These are phyloP conservation scores for Euclidium syriacum DNA, from an alignment of 345 rosid genomes.

Conservation along the genomic window DNA sequence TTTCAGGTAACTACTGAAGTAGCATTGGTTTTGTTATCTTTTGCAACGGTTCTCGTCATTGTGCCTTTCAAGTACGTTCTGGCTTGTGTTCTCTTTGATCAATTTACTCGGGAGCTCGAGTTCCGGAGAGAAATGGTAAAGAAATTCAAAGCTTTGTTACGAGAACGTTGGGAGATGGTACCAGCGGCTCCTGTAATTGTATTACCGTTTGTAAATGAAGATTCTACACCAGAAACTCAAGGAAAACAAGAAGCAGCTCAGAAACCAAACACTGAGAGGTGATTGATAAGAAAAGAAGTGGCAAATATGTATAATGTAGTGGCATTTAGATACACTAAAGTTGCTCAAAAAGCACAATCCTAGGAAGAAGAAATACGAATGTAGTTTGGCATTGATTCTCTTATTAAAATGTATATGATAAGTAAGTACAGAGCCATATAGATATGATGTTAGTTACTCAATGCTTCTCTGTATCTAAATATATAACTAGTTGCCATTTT, in stretches of 20 bases:
- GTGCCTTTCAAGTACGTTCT: slow-evolving; percentile 83
- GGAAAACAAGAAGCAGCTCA: slow-evolving; percentile 33
- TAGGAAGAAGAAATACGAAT: slow-evolving; percentile 6
- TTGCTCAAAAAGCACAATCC: not conserved
- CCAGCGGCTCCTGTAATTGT: slow-evolving; percentile 85
- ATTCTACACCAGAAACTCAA: slow-evolving; percentile 34
- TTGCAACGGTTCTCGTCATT: slow-evolving; percentile 51
- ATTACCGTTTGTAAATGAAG: slow-evolving; percentile 54
- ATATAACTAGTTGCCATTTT: not conserved
- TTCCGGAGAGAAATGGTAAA: slow-evolving; percentile 74
- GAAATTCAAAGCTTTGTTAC: slow-evolving; percentile 48
- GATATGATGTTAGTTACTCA: not conserved
- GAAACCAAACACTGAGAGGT: slow-evolving; percentile 31
- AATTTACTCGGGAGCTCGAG: slow-evolving; percentile 82
- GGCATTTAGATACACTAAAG: slow-evolving; percentile 6
- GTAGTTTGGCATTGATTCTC: slow-evolving; percentile 5
- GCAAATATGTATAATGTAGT: slow-evolving; percentile 18
- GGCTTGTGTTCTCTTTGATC: slow-evolving; percentile 59
- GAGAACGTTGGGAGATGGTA: slow-evolving; percentile 83
- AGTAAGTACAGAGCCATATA: slow-evolving; percentile 7
- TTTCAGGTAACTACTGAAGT: slow-evolving; percentile 79
- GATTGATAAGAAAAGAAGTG: slow-evolving; percentile 17
- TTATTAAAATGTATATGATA: slow-evolving; percentile 19
- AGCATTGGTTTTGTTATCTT: slow-evolving; percentile 54
- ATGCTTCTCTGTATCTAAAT: not conserved